Evolutionary conservation across 495 filamentous ascomycete species (phyloP).

Genomic region (Lasiosphaeris hirsuta): DNA sequence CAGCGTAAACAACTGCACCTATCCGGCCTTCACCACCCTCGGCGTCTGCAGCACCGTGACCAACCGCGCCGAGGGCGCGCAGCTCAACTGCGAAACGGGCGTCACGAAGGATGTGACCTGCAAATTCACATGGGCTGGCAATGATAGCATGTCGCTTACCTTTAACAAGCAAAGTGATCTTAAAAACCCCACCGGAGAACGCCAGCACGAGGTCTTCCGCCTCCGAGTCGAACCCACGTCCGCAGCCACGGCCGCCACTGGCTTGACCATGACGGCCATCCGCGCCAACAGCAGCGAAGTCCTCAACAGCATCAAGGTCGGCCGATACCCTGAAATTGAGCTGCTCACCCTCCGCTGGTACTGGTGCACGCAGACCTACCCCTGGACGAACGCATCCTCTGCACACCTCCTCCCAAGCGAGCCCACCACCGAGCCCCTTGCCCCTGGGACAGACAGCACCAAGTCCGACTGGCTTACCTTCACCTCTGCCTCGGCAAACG

Average conservation of each 20-base stretch:
- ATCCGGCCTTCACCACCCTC: conserved; percentile 11
- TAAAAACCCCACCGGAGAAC: not conserved
- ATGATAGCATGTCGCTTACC: not conserved
- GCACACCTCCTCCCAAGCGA: not conserved
- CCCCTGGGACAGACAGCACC: not conserved
- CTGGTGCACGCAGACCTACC: conserved; percentile 5
- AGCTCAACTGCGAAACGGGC: not conserved
- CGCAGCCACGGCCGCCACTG: not conserved
- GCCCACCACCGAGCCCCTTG: not conserved
- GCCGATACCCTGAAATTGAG: not conserved
- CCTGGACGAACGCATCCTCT: conserved; percentile 2
- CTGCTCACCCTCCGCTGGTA: conserved; percentile 2
- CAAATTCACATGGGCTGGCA: not conserved
- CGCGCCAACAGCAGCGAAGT: not conserved
- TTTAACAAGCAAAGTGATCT: conserved; percentile 1
- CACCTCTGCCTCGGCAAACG: not conserved
- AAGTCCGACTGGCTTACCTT: not conserved
- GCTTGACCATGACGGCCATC: conserved; percentile 5
- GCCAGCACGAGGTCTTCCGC: not conserved
- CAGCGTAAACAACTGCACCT: conserved; percentile 11
- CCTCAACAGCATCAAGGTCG: not conserved
- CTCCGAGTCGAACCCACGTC: not conserved
- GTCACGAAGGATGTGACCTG: not conserved
- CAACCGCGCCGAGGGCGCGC: not conserved
- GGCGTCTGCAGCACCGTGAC: conserved; percentile 10